Conservation (phyloP, 164 flowering plant genomes). For the Nymphaea colorata region DNA sequence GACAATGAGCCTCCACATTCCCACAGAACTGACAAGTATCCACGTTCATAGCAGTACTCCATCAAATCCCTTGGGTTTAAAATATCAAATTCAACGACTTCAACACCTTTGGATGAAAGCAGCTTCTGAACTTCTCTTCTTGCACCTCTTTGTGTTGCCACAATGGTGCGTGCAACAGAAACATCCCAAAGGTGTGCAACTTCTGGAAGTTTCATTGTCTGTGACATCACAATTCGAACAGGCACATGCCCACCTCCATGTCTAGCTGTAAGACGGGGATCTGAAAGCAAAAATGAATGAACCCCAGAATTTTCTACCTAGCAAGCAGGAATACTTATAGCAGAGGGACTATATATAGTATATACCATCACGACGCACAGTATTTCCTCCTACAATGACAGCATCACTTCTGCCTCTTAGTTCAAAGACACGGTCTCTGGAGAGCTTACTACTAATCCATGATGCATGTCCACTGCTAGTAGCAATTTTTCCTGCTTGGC, state of each 20-base stretch:
- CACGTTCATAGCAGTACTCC: slow-evolving; percentile 87
- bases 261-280: slow-evolving; percentile 87
- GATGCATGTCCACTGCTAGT: slow-evolving; percentile 89
- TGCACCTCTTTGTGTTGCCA: slow-evolving; percentile 92
- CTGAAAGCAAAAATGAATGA: slow-evolving; percentile 22
- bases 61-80: slow-evolving; percentile 72
- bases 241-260: slow-evolving; percentile 92
- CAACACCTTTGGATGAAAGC: slow-evolving; percentile 94
- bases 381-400: slow-evolving; percentile 90
- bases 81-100: slow-evolving; percentile 93
- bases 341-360: slow-evolving; percentile 1
- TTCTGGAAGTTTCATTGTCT: slow-evolving; percentile 85
- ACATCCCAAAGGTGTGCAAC: slow-evolving; percentile 85
- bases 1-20: slow-evolving; percentile 93
- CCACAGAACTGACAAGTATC: slow-evolving; percentile 83
- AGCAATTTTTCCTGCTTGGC: slow-evolving; percentile 77
- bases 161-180: slow-evolving; percentile 75
- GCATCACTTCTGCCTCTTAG: slow-evolving; percentile 93
- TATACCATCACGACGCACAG: slow-evolving; percentile 86
- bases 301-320: neutral
- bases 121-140: slow-evolving; percentile 71
- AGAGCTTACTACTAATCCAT: slow-evolving; percentile 86
- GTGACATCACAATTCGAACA: slow-evolving; percentile 76
- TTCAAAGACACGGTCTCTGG: slow-evolving; percentile 72
- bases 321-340: too few species aligned